Evolutionary conservation across 495 filamentous ascomycete genomes (phyloP).

Genomic region (Aspergillus coremiiformis): DNA sequence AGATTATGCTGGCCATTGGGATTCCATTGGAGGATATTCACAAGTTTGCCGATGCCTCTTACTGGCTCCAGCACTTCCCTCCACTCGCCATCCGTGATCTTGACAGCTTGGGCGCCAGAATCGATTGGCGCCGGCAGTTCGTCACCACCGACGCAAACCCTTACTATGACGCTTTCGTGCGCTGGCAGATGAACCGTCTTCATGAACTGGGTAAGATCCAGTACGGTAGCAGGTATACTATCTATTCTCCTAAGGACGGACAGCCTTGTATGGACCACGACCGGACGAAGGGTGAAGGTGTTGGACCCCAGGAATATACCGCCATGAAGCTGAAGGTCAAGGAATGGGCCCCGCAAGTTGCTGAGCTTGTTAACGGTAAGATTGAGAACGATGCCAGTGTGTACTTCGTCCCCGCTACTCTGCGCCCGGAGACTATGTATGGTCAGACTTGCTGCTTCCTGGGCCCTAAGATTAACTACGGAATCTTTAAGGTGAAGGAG

Average conservation of each 20-base stretch:
- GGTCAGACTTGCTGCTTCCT: slow-evolving; percentile 96
- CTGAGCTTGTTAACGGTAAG: slow-evolving; percentile 62
- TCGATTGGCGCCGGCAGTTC: slow-evolving; percentile 88
- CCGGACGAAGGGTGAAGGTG: slow-evolving; percentile 81
- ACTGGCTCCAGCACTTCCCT: slow-evolving; percentile 89
- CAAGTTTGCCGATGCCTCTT: slow-evolving; percentile 73
- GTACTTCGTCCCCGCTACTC: slow-evolving; percentile 83
- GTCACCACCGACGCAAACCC: slow-evolving; percentile 96
- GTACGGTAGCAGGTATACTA: slow-evolving; percentile 89
- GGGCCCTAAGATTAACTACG: slow-evolving; percentile 83
- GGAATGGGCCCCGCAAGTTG: slow-evolving; percentile 72
- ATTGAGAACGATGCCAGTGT: slow-evolving; percentile 76
- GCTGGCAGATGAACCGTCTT: slow-evolving; percentile 96
- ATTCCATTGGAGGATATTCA: slow-evolving; percentile 84
- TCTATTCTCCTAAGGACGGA: slow-evolving; percentile 94
- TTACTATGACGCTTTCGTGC: slow-evolving; percentile 91
- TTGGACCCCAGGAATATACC: slow-evolving; percentile 86
- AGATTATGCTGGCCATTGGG: slow-evolving; percentile 80
- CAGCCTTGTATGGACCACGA: slow-evolving; percentile 99
- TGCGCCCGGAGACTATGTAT: slow-evolving; percentile 97
- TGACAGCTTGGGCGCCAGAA: slow-evolving; percentile 72
- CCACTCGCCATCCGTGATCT: slow-evolving; percentile 73
- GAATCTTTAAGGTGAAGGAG: slow-evolving; percentile 75
- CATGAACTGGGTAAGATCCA: slow-evolving; percentile 86
- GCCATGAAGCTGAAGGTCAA: slow-evolving; percentile 82